Evolutionary conservation across 1,284 basidiomycete species (phyloP).

Genomic region (Leccinum pseudoinsigne): DNA sequence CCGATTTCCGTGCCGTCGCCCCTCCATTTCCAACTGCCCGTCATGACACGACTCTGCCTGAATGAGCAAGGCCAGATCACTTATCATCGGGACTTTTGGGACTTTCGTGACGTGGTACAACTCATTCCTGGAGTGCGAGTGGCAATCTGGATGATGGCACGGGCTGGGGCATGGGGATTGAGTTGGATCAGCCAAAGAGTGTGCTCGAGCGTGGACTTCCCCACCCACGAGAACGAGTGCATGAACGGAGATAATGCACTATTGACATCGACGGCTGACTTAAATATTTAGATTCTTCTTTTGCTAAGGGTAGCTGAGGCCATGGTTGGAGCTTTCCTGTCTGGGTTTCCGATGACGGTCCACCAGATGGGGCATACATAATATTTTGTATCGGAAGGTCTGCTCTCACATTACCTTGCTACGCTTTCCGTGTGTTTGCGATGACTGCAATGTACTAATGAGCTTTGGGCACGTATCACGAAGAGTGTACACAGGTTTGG

Average conservation of each 20-base stretch:
- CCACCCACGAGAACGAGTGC: constrained; percentile 1
- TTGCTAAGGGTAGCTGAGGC: background rate
- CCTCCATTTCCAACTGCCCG: constrained; percentile 65
- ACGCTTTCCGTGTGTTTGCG: constrained; percentile 15
- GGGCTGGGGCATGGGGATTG: constrained; percentile 57
- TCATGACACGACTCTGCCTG: constrained; percentile 68
- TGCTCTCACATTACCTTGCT: background rate
- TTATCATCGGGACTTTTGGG: constrained; percentile 75
- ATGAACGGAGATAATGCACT: constrained; percentile 14
- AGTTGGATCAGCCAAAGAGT: constrained; percentile 37
- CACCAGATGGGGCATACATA: background rate
- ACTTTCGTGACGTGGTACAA: constrained; percentile 66
- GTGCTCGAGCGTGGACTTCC: constrained; percentile 11
- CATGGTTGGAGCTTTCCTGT: background rate
- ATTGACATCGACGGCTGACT: constrained; percentile 14
- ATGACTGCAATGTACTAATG: constrained; percentile 17
- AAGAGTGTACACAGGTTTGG: background rate
- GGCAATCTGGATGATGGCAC: constrained; percentile 63
- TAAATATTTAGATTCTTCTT: constrained; percentile 13
- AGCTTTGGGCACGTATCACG: background rate
- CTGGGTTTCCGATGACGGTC: background rate
- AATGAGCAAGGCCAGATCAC: constrained; percentile 75
- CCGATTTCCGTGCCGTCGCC: constrained; percentile 61
- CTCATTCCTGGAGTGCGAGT: constrained; percentile 66
- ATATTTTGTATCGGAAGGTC: background rate